phyloP scores from a whole-genome alignment of 352 stramenopile genomes.

The Pilasporangium apinafurcum region DNA sequence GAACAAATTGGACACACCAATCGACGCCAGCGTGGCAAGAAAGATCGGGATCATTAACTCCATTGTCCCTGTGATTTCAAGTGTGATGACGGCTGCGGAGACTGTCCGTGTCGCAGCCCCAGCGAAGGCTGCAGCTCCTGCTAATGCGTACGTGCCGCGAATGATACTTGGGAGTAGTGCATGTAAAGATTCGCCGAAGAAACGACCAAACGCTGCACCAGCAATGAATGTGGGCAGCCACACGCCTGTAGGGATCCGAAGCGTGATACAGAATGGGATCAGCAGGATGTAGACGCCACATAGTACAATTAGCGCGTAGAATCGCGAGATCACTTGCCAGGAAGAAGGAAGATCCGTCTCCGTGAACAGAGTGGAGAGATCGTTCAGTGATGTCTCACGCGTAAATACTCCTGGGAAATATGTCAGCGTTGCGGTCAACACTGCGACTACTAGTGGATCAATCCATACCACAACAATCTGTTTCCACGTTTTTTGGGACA shows the following conservation, averaged over 20 bases:
- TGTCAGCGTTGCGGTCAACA: constrained; percentile 57
- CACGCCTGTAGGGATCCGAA: constrained; percentile 76
- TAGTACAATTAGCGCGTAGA: constrained; percentile 47
- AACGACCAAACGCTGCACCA: constrained; percentile 67
- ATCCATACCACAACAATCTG: constrained; percentile 50
- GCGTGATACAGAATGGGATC: constrained; percentile 75
- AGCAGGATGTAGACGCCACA: constrained; percentile 50
- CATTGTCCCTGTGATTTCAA: constrained; percentile 84
- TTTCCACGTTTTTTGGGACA: constrained; percentile 43
- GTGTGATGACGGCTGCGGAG: constrained; percentile 79
- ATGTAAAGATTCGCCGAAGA: constrained; percentile 62
- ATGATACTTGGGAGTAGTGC: constrained; percentile 16
- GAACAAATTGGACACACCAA: constrained; percentile 55
- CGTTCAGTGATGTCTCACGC: constrained; percentile 40
- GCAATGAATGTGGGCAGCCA: constrained; percentile 85
- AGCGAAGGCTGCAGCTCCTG: constrained; percentile 66
- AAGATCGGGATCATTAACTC: constrained; percentile 80
- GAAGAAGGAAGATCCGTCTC: constrained; percentile 25
- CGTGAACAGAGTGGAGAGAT: constrained; percentile 63
- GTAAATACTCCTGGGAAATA: constrained; percentile 71
- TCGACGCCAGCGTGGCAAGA: constrained; percentile 56
- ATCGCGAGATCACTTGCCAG: constrained; percentile 61
- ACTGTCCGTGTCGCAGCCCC: constrained; percentile 68
- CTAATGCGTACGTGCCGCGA: constrained; percentile 73
- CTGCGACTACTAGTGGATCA: constrained; percentile 54